Conservation (phyloP, 768 basidiomycete genomes). For the Termitomyces sp. region DNA sequence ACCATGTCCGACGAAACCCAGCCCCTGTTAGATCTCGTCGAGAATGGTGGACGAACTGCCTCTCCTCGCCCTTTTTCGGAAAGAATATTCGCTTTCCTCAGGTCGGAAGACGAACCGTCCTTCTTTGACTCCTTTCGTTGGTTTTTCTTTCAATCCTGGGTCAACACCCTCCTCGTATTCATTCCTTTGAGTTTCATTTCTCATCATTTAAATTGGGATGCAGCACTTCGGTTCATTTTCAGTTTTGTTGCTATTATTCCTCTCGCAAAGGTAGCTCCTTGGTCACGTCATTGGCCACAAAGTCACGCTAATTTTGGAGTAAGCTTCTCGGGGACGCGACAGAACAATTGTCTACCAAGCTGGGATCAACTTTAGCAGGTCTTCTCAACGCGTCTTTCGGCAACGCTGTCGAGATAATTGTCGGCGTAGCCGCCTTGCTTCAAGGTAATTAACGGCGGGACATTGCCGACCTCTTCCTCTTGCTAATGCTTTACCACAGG, state of each 20-base stretch:
- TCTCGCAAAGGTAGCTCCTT: conserved; percentile 62
- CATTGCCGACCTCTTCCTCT: background rate
- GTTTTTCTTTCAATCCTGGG: conserved; percentile 60
- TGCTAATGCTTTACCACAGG: conserved; percentile 30
- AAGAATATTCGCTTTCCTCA: conserved; percentile 28
- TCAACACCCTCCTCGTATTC: conserved; percentile 75
- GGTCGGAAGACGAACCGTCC: conserved; percentile 58
- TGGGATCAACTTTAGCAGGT: conserved; percentile 84
- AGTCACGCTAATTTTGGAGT: background rate
- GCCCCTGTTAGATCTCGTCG: background rate
- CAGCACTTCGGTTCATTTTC: conserved; percentile 64
- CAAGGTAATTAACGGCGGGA: conserved; percentile 44
- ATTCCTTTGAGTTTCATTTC: conserved; percentile 68
- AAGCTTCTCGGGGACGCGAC: conserved; percentile 78
- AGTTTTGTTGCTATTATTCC: conserved; percentile 84
- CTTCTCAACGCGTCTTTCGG: conserved; percentile 82
- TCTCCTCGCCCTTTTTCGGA: conserved; percentile 19
- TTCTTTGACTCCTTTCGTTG: conserved; percentile 51
- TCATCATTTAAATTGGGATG: conserved; percentile 69
- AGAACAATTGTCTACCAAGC: conserved; percentile 69
- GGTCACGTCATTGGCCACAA: background rate
- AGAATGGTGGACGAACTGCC: background rate
- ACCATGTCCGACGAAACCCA: conserved; percentile 24
- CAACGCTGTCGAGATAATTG: conserved; percentile 85
- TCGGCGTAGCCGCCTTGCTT: conserved; percentile 77